Evolutionary conservation across 2,329 filamentous ascomycete species (phyloP).

Genomic region (Fusarium sp.): DNA sequence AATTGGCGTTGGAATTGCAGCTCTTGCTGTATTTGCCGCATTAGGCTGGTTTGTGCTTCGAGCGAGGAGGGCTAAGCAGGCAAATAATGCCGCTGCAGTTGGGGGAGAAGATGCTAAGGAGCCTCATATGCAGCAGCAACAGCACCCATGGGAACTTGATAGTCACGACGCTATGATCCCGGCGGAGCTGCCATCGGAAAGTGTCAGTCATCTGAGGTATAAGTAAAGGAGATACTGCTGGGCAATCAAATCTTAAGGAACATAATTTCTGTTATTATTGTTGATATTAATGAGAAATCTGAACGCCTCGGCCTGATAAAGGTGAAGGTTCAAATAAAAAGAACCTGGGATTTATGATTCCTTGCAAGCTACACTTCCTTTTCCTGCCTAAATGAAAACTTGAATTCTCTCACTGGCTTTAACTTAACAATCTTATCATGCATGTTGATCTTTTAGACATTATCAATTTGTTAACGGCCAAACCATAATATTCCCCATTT

Average conservation of each 20-base stretch:
- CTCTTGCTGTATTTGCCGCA: neutral
- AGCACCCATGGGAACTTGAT: conserved; percentile 9
- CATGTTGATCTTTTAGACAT: neutral
- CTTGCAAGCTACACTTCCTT: neutral
- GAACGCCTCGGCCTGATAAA: no score
- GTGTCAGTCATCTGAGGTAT: neutral
- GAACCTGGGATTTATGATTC: no score
- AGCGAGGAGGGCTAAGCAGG: conserved; percentile 4
- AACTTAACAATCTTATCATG: no score
- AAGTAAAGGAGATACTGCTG: neutral
- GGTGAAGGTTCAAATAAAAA: no score
- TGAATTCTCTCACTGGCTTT: neutral
- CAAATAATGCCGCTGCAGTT: neutral
- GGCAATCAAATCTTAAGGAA: neutral
- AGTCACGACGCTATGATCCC: neutral
- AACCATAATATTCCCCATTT: no score
- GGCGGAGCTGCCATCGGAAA: neutral
- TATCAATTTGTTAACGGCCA: neutral
- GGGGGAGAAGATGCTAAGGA: neutral
- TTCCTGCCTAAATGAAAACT: neutral
- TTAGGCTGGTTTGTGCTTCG: conserved; percentile 1
- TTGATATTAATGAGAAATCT: no score
- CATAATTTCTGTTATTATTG: no score
- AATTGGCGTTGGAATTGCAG: neutral
- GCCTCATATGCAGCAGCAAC: neutral